phyloP scores from a whole-genome alignment of 257 asterid genomes.

The Nicotiana benthamiana region DNA sequence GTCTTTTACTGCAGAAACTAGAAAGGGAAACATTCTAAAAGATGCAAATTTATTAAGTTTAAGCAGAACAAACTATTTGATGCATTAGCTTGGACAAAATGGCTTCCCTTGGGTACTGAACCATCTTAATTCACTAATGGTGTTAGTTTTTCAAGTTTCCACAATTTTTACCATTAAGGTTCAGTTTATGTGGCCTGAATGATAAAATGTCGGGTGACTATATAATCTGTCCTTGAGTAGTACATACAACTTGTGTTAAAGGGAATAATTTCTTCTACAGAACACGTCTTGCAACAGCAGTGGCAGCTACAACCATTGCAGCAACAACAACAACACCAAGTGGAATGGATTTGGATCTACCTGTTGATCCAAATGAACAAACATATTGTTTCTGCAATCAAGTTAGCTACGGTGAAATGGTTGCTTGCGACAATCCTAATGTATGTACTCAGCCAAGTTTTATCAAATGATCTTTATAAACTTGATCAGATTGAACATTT shows the following conservation, averaged over 20 bases:
- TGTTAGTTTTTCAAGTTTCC: background rate
- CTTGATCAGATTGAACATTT: background rate
- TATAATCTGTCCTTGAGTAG: too few relatives aligned
- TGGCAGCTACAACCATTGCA: slow-evolving; percentile 33
- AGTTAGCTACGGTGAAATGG: slow-evolving; percentile 99
- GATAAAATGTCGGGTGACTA: background rate
- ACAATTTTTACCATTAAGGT: background rate
- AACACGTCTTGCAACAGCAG: slow-evolving; percentile 64
- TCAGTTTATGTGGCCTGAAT: background rate
- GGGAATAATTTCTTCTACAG: slow-evolving; percentile 26
- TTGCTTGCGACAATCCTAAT: slow-evolving; percentile 91
- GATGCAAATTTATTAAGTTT: background rate
- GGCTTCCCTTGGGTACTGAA: background rate
- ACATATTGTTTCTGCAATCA: slow-evolving; percentile 95
- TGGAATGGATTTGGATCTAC: slow-evolving; percentile 79
- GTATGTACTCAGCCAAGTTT: slow-evolving; percentile 30
- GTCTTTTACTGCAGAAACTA: background rate
- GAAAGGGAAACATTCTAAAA: background rate
- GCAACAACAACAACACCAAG: slow-evolving; percentile 43
- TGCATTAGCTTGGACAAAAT: background rate
- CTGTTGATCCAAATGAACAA: slow-evolving; percentile 97
- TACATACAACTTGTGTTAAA: background rate
- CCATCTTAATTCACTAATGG: background rate
- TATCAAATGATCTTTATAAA: background rate
- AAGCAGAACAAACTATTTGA: background rate